Evolutionary conservation across 768 basidiomycete genomes (phyloP).

Genomic region (Hygrophorus russula): DNA sequence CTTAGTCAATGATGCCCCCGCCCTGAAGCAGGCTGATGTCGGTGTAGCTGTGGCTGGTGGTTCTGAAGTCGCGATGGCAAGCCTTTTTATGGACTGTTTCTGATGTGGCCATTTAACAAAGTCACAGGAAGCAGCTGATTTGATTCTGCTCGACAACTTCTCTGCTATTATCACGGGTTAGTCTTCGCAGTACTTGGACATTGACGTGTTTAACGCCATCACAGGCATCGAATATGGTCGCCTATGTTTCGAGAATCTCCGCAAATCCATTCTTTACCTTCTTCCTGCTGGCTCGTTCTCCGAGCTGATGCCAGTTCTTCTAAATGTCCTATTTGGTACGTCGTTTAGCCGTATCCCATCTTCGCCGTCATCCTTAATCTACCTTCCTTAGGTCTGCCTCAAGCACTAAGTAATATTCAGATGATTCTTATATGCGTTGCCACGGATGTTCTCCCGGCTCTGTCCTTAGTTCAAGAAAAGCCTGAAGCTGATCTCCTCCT

Average conservation of each 20-base stretch:
- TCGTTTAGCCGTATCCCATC: background rate
- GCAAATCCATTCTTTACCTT: conserved; percentile 42
- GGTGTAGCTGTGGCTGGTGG: conserved; percentile 50
- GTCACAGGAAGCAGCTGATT: conserved; percentile 41
- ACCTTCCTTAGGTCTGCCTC: conserved; percentile 14
- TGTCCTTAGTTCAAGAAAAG: conserved; percentile 45
- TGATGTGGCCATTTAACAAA: background rate
- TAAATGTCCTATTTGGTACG: conserved; percentile 28
- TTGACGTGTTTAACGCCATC: no score
- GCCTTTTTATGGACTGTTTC: background rate
- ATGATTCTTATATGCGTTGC: conserved; percentile 43
- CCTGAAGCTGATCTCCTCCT: conserved; percentile 50
- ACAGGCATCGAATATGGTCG: conserved; percentile 53
- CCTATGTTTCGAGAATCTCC: conserved; percentile 53
- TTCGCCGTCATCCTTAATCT: background rate
- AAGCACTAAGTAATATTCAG: conserved; percentile 26
- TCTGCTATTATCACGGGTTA: conserved; percentile 39
- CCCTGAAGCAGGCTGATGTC: conserved; percentile 48
- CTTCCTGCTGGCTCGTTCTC: conserved; percentile 46
- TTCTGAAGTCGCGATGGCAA: conserved; percentile 33
- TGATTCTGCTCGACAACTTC: conserved; percentile 56
- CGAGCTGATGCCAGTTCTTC: conserved; percentile 48
- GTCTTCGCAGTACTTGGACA: no score
- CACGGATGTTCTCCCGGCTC: conserved; percentile 45
- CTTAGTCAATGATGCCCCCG: conserved; percentile 43